Conservation (phyloP, 495 filamentous ascomycete genomes). For the Trichodelitschia bisporula region DNA sequence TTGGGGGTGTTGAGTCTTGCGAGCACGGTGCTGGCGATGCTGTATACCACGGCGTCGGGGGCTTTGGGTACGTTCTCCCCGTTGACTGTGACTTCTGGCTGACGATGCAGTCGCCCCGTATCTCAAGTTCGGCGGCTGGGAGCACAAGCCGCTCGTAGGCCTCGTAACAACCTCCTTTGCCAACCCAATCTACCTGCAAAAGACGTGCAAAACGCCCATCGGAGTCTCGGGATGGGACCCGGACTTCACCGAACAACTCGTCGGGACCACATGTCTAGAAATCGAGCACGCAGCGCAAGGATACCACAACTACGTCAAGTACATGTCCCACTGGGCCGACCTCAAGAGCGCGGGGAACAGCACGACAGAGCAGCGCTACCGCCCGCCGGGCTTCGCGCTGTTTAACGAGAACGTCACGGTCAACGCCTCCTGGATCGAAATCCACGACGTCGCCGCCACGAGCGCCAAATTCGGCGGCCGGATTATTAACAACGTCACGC, state of each 20-base stretch:
- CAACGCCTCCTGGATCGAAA: conserved; percentile 31
- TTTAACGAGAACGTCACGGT: conserved; percentile 43
- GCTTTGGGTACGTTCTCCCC: conserved; percentile 23
- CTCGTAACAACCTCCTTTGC: conserved; percentile 31
- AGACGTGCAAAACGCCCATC: conserved; percentile 35
- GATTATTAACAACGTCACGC: conserved; percentile 45
- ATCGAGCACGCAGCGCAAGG: conserved; percentile 38
- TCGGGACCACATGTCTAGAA: conserved; percentile 29
- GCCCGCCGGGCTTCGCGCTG: conserved; percentile 28
- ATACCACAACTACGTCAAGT: conserved; percentile 27
- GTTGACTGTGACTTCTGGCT: not conserved
- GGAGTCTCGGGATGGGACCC: too few relatives aligned
- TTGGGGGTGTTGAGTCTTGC: conserved; percentile 32
- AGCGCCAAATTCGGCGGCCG: conserved; percentile 21
- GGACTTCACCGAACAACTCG: conserved; percentile 13
- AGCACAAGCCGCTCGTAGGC: conserved; percentile 23
- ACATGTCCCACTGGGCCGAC: conserved; percentile 23
- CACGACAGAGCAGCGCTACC: conserved; percentile 14
- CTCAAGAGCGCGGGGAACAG: conserved; percentile 16
- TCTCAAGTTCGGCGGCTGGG: conserved; percentile 25
- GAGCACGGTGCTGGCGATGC: conserved; percentile 33
- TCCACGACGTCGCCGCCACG: conserved; percentile 19
- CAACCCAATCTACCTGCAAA: conserved; percentile 26
- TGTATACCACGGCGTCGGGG: conserved; percentile 53
- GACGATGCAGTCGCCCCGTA: conserved; percentile 30